Evolutionary conservation across 768 basidiomycete genomes (phyloP), one percentile per base, ranked within the genome.

Genomic region (Psilocybe cubensis): DNA sequence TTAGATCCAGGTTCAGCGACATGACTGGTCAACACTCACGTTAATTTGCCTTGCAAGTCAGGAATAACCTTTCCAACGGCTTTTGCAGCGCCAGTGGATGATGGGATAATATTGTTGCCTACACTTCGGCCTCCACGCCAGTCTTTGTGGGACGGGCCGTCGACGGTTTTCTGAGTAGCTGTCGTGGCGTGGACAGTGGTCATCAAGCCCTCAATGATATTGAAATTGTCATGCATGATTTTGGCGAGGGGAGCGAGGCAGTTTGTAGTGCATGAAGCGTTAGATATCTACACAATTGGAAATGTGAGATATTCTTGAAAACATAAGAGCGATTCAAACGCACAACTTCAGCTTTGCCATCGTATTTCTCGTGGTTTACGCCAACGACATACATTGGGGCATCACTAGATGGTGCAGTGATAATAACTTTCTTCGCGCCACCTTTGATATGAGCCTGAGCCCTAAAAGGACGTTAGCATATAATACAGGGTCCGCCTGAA

Each of bases 241-340:
- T 99, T 98, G 74, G 96, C 96, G 60, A 99, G 87, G 59, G 96
- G 94, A 20, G 96, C 96, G 56, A 99, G 85, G 77, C 96, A 99
- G 87, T 99, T 99, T 74, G 96, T 99, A 42, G 96, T 98, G 86
- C 96, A 98, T n/a, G 94, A 96, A 18, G 96, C 96, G 75, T 97
- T 96, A 63, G 96, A 98, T 74, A 98, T 89, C 85, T 87, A 63
- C 2, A 46, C 29, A 5, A 23, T 35, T 28, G 24, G 14, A 6
- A 42, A 55, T 21, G 57, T 9, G 42, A 56, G 20, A 33, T 21
- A n/a, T 7, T 23, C 29, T n/a, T 14, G n/a, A 6, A 45, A 12
- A 20, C 11, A 9, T 46, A 46, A 25, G 8, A 29, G 33, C 6
- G 40, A 3, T n/a, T n/a, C n/a, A n/a, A n/a, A 80, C 84, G 55